Percentiles rank a stretch among this genome's conserved stretches.
Conservation (phyloP, 495 filamentous ascomycete genomes). For the Corynascus novoguineensis region DNA sequence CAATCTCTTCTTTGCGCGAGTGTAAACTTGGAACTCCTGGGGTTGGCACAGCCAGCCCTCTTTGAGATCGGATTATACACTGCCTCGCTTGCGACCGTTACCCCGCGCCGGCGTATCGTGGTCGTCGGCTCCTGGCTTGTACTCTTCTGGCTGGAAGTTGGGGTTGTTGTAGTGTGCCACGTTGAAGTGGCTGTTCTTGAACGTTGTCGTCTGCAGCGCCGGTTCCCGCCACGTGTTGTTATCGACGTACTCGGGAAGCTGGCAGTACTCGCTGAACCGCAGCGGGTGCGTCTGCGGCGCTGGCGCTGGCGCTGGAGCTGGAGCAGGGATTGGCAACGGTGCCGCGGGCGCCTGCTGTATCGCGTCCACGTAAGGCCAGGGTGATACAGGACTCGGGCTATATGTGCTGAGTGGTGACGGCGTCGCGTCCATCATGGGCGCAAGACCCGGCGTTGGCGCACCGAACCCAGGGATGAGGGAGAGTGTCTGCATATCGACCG, state of each 20-base stretch:
- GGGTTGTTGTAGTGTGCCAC: constrained; percentile 77
- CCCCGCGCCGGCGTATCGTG: constrained; percentile 24
- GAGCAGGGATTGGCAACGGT: constrained; percentile 28
- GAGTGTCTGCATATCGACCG: constrained; percentile 39
- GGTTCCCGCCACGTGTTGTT: constrained; percentile 41
- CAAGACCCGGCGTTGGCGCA: constrained; percentile 27
- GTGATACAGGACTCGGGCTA: constrained; percentile 37
- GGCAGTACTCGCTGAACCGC: constrained; percentile 44
- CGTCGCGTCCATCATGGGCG: constrained; percentile 20
- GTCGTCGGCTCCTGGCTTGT: constrained; percentile 41
- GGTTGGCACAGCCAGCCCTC: constrained; percentile 16
- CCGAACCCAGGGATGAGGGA: constrained; percentile 44
- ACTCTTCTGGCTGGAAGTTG: constrained; percentile 74
- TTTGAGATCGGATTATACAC: constrained; percentile 18
- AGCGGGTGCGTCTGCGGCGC: constrained; percentile 34
- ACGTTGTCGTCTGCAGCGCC: constrained; percentile 48
- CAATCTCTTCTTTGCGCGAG: background rate
- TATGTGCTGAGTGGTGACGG: constrained; percentile 33
- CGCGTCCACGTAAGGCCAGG: constrained; percentile 35
- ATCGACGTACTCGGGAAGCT: constrained; percentile 37
- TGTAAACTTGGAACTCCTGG: background rate
- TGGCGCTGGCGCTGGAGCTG: constrained; percentile 27
- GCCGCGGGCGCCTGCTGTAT: constrained; percentile 19
- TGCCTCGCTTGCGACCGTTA: constrained; percentile 38
- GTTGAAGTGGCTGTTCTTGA: constrained; percentile 67